Conservation (phyloP, 306 rosid genomes). For the Ormosia semicastrata region DNA sequence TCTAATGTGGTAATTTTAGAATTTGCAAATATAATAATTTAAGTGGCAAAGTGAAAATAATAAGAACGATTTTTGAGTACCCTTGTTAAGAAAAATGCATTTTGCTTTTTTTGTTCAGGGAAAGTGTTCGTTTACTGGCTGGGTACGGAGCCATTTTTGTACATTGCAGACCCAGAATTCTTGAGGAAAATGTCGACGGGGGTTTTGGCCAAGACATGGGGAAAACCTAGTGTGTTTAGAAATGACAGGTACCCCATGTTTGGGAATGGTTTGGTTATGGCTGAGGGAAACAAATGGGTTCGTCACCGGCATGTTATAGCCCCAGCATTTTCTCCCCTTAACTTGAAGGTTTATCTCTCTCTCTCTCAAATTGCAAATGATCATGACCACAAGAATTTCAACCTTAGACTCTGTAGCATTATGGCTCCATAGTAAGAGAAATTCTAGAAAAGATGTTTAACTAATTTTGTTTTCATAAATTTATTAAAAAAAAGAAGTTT, state of each 20-base stretch:
- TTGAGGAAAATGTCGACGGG: constrained; percentile 51
- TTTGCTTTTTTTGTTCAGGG: constrained; percentile 33
- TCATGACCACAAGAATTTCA: neutral
- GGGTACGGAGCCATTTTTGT: constrained; percentile 33
- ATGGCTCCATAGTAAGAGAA: neutral
- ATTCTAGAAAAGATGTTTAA: no score
- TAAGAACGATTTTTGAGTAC: neutral
- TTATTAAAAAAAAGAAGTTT: no score
- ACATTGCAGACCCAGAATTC: neutral
- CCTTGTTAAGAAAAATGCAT: no score
- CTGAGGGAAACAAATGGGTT: constrained; percentile 63
- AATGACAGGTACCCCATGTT: constrained; percentile 65
- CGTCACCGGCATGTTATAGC: constrained; percentile 60
- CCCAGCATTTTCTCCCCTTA: constrained; percentile 55
- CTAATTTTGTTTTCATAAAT: no score
- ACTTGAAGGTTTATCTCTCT: constrained; percentile 44
- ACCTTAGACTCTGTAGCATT: neutral
- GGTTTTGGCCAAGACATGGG: constrained; percentile 62
- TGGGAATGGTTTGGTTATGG: constrained; percentile 64
- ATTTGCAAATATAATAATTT: no score
- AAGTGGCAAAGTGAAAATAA: no score
- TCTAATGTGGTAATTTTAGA: no score
- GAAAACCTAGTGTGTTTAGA: constrained; percentile 61
- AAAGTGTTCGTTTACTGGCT: constrained; percentile 64
- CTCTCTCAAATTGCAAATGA: neutral